Evolutionary conservation across 139 green algal species (phyloP).

Genomic region (Chlamydomonas eustigma): DNA sequence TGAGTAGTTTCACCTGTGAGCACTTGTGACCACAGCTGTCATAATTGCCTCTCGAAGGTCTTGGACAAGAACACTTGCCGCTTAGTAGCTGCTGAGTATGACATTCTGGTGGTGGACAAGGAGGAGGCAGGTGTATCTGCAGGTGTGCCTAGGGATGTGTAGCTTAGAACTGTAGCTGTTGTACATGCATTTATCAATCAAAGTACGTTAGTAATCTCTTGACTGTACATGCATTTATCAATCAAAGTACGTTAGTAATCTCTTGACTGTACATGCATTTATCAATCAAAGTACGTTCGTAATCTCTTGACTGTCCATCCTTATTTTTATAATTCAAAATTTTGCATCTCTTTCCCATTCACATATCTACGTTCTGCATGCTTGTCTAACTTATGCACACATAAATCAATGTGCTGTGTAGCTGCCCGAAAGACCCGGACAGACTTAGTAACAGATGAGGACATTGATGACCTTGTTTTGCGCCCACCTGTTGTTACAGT

Average conservation of each 20-base stretch:
- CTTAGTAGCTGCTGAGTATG: slow-evolving; percentile 73
- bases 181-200: too few species aligned
- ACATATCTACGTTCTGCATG: background rate
- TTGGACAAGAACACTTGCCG: slow-evolving; percentile 68
- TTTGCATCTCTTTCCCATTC: too few species aligned
- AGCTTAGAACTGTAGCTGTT: too few species aligned
- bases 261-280: too few species aligned
- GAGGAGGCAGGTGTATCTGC: slow-evolving; percentile 20
- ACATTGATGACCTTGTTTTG: slow-evolving; percentile 66
- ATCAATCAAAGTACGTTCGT: too few species aligned
- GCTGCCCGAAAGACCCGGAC: slow-evolving; percentile 47
- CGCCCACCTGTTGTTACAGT: slow-evolving; percentile 81
- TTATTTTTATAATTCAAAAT: background rate
- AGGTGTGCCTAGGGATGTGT: too few species aligned
- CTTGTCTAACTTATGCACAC: background rate
- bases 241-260: too few species aligned
- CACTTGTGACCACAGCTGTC: slow-evolving; percentile 7
- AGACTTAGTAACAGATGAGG: slow-evolving; percentile 78
- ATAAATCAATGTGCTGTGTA: background rate
- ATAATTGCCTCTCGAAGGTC: slow-evolving; percentile 30
- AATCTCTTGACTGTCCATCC: too few species aligned
- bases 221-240: too few species aligned
- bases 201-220: too few species aligned
- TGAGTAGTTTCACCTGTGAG: background rate
- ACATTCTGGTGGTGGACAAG: slow-evolving; percentile 55